Evolutionary conservation across 208 protist genomes (phyloP), one percentile per base, ranked within the genome.

Genomic region (Acanthamoeba lenticulata): DNA sequence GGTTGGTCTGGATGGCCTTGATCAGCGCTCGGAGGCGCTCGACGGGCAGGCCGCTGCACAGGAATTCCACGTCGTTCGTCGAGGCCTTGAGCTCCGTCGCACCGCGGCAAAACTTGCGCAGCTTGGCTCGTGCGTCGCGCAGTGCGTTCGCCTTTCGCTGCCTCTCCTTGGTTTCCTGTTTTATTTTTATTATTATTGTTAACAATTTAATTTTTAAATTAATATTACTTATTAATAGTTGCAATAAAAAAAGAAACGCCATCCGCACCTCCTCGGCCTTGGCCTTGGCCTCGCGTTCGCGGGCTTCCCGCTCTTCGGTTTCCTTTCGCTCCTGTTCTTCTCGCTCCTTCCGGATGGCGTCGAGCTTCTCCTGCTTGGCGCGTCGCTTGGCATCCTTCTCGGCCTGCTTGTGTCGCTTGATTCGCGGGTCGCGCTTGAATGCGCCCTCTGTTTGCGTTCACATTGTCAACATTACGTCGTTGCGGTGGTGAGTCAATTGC

Each of bases 341-440:
- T 47, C 97, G 94, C 65, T 96, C 97, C 40, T 97, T 95, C 42
- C 95, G 7, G 44, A 57, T 45, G 40, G 88, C 88, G 24, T 92
- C 88, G 29, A 49, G 5, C 40, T 83, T 93, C 24, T 77, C 79
- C 47, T 97, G 60, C 6, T 69, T 89, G 40, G 88, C 88, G 0
- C 89, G 83, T 32, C 92, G n/a, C 52, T 95, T 96, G n/a, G 45
- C 83, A 6, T 95, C n/a, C n/a, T 92, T 94, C 42, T 98, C 97
- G 69, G 95, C 97, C 88, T 98, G 95, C 15, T 96, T 94, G 57
- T 98, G 96, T 47, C 98, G 97, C 45, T 97, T 96, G 47, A 99
- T 96, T 69, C 98, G 97, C 1, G 98, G 98, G 95, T 99, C 98
- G 92, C 96, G 98, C 92, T 97, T 98, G 9, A 98, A 96, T 5